Conservation (phyloP, 768 basidiomycete genomes). For the Termitomyces sp. region DNA sequence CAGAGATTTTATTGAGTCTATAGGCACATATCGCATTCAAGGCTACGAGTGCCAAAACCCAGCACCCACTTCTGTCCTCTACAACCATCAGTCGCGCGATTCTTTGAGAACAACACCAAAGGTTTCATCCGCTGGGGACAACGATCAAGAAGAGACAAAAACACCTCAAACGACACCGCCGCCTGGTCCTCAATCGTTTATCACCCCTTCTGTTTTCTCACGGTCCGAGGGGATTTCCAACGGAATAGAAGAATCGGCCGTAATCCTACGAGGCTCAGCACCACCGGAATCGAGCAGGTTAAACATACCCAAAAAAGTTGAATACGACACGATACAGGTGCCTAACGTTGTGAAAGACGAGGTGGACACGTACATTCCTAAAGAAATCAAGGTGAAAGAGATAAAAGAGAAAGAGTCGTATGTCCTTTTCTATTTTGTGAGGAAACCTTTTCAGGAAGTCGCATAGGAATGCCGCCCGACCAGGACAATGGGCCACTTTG, state of each 20-base stretch:
- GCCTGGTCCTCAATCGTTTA: conserved; percentile 23
- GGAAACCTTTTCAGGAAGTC: not conserved
- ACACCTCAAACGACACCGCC: conserved; percentile 20
- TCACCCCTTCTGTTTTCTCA: conserved; percentile 47
- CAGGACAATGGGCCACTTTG: conserved; percentile 68
- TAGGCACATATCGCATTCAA: not conserved
- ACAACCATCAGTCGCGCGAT: conserved; percentile 52
- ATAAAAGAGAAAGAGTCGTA: conserved; percentile 32
- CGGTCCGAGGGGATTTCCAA: conserved; percentile 48
- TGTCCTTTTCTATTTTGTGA: not conserved
- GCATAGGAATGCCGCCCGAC: conserved; percentile 29
- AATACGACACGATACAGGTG: not conserved
- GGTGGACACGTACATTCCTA: conserved; percentile 10
- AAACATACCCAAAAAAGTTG: not conserved
- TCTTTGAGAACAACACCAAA: conserved; percentile 48
- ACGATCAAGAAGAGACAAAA: conserved; percentile 17
- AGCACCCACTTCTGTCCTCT: conserved; percentile 60
- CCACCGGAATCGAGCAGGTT: not conserved
- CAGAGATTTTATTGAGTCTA: conserved; percentile 12
- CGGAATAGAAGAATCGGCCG: conserved; percentile 33
- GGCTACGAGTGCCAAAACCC: conserved; percentile 58
- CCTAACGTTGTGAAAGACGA: conserved; percentile 14
- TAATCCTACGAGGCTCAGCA: conserved; percentile 4
- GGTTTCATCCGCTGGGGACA: conserved; percentile 34
- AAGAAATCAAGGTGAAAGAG: conserved; percentile 34